Conservation (phyloP, 2,329 filamentous ascomycete species). For the Pestalotiopsis sp. region DNA sequence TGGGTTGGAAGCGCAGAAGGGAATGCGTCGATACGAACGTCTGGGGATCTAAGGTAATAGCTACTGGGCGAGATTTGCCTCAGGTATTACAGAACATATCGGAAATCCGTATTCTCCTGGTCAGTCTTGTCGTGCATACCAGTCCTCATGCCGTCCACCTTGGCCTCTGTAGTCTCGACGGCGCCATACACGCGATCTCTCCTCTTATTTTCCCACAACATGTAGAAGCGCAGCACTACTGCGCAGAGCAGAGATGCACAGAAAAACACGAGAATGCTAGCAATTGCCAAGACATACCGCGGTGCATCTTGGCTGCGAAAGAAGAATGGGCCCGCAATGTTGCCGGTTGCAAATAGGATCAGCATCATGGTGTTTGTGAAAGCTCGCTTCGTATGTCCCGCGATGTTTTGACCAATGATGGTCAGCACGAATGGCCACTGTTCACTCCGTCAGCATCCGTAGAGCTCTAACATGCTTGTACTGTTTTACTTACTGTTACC, state of each 20-base stretch:
- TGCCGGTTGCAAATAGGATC: slow-evolving; percentile 22
- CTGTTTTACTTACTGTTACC: slow-evolving; percentile 22
- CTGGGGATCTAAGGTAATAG: too few relatives aligned
- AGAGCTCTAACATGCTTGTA: too few relatives aligned
- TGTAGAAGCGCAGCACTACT: slow-evolving; percentile 22
- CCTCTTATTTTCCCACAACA: slow-evolving; percentile 46
- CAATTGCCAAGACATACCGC: slow-evolving; percentile 26
- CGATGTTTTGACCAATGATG: slow-evolving; percentile 36
- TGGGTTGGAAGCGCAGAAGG: too few relatives aligned
- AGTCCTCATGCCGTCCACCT: slow-evolving; percentile 51
- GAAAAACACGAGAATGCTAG: slow-evolving; percentile 25
- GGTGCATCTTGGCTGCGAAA: slow-evolving; percentile 25
- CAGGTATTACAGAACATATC: slow-evolving; percentile 47
- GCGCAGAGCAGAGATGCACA: slow-evolving; percentile 24
- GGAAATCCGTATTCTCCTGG: slow-evolving; percentile 56
- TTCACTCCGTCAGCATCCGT: neutral
- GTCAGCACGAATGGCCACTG: slow-evolving; percentile 29
- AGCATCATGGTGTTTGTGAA: slow-evolving; percentile 35
- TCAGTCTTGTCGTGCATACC: slow-evolving; percentile 61
- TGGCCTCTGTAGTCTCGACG: slow-evolving; percentile 39
- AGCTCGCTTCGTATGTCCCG: slow-evolving; percentile 38
- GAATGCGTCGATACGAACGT: too few relatives aligned
- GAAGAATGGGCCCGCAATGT: slow-evolving; percentile 27
- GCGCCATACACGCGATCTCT: slow-evolving; percentile 43
- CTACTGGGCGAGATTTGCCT: too few relatives aligned